A percentile compares a stretch with the other conserved stretches of the same genome.
Evolutionary conservation across 371 early-diverging fungal species (phyloP).

Genomic region (Mortierella sp.): DNA sequence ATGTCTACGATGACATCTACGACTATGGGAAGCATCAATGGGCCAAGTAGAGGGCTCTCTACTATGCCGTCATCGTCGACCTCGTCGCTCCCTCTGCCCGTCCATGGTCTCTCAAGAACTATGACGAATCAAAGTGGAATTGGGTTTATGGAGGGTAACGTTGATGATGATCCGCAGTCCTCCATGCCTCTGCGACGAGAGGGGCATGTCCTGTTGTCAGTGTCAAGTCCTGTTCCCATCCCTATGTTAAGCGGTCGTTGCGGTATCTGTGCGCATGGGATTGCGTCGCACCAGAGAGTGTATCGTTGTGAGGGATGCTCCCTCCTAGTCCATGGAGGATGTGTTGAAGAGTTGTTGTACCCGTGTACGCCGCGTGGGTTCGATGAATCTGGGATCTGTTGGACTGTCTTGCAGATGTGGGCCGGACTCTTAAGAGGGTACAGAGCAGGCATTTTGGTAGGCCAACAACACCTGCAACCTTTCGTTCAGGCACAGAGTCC

Average conservation of each 20-base stretch:
- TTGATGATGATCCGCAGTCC: constrained; percentile 22
- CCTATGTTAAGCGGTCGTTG: constrained; percentile 35
- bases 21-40: constrained; percentile 52
- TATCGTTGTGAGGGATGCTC: constrained; percentile 65
- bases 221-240: constrained; percentile 30
- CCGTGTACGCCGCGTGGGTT: constrained; percentile 76
- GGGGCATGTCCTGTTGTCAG: constrained; percentile 34
- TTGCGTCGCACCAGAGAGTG: constrained; percentile 27
- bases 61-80: constrained; percentile 21
- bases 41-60: not conserved
- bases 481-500: constrained; percentile 13
- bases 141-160: constrained; percentile 23
- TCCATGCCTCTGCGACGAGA: constrained; percentile 20
- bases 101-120: not conserved
- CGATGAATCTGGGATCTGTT: constrained; percentile 78
- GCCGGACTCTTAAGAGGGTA: constrained; percentile 84
- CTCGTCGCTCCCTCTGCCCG: constrained; percentile 17
- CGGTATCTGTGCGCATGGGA: constrained; percentile 31
- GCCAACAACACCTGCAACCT: constrained; percentile 35
- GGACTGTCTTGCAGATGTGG: constrained; percentile 82
- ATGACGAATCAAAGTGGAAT: constrained; percentile 14
- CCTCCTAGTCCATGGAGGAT: constrained; percentile 71
- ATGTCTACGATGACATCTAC: constrained; percentile 47
- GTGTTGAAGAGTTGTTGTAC: constrained; percentile 68
- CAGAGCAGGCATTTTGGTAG: constrained; percentile 67